Evolutionary conservation across 2,329 filamentous ascomycete species (phyloP).

Genomic region (Talaromyces sp.): DNA sequence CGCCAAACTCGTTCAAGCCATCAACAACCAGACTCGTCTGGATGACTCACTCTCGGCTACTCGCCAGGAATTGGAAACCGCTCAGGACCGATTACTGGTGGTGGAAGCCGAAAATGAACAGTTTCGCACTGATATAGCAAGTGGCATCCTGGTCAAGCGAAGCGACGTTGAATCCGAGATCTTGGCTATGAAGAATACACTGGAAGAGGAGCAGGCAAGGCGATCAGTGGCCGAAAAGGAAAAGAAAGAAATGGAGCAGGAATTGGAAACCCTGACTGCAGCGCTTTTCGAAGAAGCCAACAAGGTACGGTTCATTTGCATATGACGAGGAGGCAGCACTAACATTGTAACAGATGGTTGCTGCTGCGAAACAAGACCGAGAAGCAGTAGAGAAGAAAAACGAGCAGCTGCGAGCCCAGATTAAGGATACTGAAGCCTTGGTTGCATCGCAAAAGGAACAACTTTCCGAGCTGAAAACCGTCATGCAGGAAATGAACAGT

Average conservation of each 20-base stretch:
- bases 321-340: not conserved
- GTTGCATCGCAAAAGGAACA: constrained; percentile 91
- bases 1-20: constrained; percentile 93
- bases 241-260: constrained; percentile 85
- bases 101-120: constrained; percentile 67
- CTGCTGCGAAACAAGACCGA: constrained; percentile 76
- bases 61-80: constrained; percentile 73
- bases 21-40: constrained; percentile 89
- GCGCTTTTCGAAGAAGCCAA: constrained; percentile 98
- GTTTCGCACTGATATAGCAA: constrained; percentile 63
- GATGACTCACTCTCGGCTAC: constrained; percentile 82
- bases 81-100: constrained; percentile 60
- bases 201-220: constrained; percentile 61
- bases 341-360: constrained; percentile 65
- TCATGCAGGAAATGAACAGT: constrained; percentile 83
- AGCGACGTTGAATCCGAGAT: constrained; percentile 70
- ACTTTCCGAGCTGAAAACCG: constrained; percentile 79
- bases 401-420: constrained; percentile 77
- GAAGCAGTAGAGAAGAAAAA: constrained; percentile 78
- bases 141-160: constrained; percentile 70
- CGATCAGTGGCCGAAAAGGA: constrained; percentile 66
- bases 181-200: constrained; percentile 50
- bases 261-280: constrained; percentile 83
- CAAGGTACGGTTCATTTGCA: constrained; percentile 47
- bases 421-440: constrained; percentile 79